phyloP scores from a whole-genome alignment of 345 rosid genomes.

The Aquilaria malaccensis region DNA sequence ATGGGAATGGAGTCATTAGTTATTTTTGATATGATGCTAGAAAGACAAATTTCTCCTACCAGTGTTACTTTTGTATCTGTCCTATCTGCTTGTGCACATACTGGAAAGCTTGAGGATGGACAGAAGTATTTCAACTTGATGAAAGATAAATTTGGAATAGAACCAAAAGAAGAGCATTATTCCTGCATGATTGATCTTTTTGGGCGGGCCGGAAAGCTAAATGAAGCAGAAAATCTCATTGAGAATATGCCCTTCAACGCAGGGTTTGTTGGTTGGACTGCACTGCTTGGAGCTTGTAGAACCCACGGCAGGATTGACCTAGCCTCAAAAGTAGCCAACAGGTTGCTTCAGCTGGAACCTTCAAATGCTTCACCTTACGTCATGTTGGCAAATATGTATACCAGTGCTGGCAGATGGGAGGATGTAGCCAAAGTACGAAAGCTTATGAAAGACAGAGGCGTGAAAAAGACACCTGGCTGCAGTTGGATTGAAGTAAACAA shows the following conservation, averaged over 20 bases:
- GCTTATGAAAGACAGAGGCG: constrained; percentile 68
- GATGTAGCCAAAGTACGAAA: constrained; percentile 54
- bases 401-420: constrained; percentile 64
- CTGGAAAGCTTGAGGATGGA: constrained; percentile 66
- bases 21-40: constrained; percentile 65
- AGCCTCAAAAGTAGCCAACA: constrained; percentile 65
- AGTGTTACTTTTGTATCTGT: constrained; percentile 74
- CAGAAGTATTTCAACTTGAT: constrained; percentile 54
- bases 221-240: constrained; percentile 68
- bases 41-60: constrained; percentile 42
- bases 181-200: constrained; percentile 86
- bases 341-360: constrained; percentile 58
- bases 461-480: constrained; percentile 83
- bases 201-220: constrained; percentile 74
- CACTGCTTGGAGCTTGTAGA: constrained; percentile 78
- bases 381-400: constrained; percentile 75
- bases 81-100: constrained; percentile 85
- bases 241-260: constrained; percentile 69
- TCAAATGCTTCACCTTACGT: constrained; percentile 75
- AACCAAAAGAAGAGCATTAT: constrained; percentile 86
- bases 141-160: constrained; percentile 55
- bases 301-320: constrained; percentile 57
- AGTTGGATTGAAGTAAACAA: constrained; percentile 83
- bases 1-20: constrained; percentile 42
- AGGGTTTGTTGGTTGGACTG: constrained; percentile 62